phyloP scores from a whole-genome alignment of 306 rosid species.

The Hippophae gyantsensis region DNA sequence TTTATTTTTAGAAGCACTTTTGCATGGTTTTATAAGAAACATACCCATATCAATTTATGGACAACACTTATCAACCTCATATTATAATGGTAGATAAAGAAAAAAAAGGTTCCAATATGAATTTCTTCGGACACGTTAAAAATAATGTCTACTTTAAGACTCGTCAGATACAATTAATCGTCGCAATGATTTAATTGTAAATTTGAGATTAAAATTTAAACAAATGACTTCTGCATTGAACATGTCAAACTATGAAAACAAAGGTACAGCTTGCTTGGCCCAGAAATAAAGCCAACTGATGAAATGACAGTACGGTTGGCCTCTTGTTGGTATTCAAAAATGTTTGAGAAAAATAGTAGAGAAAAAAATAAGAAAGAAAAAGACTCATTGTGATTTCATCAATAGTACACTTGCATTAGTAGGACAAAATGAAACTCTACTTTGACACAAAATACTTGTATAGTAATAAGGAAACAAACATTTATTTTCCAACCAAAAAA shows the following conservation, averaged over 20 bases:
- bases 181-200: slow-evolving; percentile 66
- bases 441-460: too few species aligned
- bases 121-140: slow-evolving; percentile 10
- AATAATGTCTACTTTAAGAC: slow-evolving; percentile 26
- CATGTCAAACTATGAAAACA: slow-evolving; percentile 75
- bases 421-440: too few species aligned
- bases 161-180: slow-evolving; percentile 75
- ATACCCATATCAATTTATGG: slow-evolving; percentile 21
- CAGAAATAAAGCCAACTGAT: slow-evolving; percentile 65
- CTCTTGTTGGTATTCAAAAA: slow-evolving; percentile 78
- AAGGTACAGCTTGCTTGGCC: slow-evolving; percentile 80
- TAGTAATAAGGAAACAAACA: too few species aligned
- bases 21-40: slow-evolving; percentile 32
- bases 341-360: slow-evolving; percentile 4
- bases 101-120: neutral
- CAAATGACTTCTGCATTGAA: slow-evolving; percentile 87
- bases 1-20: too few species aligned
- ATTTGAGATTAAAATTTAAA: slow-evolving; percentile 64
- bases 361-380: too few species aligned
- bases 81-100: too few species aligned
- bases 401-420: too few species aligned
- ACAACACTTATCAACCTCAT: too few species aligned
- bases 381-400: too few species aligned
- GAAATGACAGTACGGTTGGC: slow-evolving; percentile 68
- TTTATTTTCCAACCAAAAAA: too few species aligned